Evolutionary conservation across 768 basidiomycete species (phyloP).

Genomic region (Naganishia vaughanmartiniae): DNA sequence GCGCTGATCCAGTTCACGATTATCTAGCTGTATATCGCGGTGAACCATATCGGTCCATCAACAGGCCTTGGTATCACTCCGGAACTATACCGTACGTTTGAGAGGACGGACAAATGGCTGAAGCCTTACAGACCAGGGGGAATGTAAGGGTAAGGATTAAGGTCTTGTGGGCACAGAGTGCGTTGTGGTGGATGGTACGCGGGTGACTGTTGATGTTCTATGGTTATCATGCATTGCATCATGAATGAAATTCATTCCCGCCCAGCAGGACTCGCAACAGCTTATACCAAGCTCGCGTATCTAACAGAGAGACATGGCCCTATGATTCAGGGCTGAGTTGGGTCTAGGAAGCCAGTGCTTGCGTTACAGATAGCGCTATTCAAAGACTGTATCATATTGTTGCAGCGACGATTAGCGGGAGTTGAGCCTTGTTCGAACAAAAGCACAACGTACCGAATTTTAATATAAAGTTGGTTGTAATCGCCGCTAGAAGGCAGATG

Average conservation of each 20-base stretch:
- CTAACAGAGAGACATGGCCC: too few species aligned
- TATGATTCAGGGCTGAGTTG: too few species aligned
- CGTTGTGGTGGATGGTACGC: neutral
- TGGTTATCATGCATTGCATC: slow-evolving; percentile 5
- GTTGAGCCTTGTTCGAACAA: neutral
- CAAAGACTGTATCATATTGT: neutral
- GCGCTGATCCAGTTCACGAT: neutral
- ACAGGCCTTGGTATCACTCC: slow-evolving; percentile 22
- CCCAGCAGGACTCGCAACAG: neutral
- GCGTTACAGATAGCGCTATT: too few species aligned
- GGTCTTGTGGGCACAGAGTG: neutral
- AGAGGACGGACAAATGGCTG: slow-evolving; percentile 26
- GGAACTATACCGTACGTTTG: slow-evolving; percentile 24
- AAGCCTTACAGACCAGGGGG: slow-evolving; percentile 13
- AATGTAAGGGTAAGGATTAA: neutral
- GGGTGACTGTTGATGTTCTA: neutral
- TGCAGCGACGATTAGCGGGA: neutral
- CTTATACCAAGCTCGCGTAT: too few species aligned
- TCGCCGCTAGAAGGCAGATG: slow-evolving; percentile 47
- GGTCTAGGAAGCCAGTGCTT: too few species aligned
- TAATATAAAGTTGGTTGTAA: slow-evolving; percentile 50
- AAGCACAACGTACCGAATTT: slow-evolving; percentile 40
- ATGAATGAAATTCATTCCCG: neutral
- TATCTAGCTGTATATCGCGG: slow-evolving; percentile 6
- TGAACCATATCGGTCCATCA: slow-evolving; percentile 25